These are phyloP conservation scores for Penstemon barbatus DNA, from an alignment of 257 asterid genomes.

Conservation along the genomic window DNA sequence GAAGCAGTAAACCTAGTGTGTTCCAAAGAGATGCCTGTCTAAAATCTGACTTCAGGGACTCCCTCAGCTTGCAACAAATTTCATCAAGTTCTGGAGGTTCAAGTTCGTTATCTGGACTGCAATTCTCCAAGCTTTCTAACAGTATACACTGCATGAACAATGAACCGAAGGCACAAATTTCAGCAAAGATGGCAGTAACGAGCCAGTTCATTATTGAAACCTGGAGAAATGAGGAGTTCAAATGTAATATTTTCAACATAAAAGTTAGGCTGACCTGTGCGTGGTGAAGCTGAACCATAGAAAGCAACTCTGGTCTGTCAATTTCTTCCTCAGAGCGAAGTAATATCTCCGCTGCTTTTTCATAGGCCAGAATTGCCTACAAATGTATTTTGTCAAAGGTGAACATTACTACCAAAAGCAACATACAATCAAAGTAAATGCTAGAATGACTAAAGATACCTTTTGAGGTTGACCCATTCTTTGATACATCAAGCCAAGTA, in stretches of 20 bases:
- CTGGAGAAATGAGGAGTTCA: not conserved
- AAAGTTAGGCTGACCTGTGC: conserved; percentile 64
- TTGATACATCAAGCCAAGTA: conserved; percentile 96
- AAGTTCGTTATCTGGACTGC: conserved; percentile 68
- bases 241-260: conserved; percentile 19
- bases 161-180: conserved; percentile 20
- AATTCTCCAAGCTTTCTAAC: conserved; percentile 74
- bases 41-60: conserved; percentile 71
- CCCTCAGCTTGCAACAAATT: conserved; percentile 68
- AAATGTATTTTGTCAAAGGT: conserved; percentile 23
- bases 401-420: conserved; percentile 21
- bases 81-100: conserved; percentile 81
- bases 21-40: conserved; percentile 94
- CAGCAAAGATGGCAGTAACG: conserved; percentile 21
- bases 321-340: conserved; percentile 93
- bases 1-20: conserved; percentile 77
- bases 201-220: conserved; percentile 20
- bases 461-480: conserved; percentile 97
- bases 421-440: conserved; percentile 21
- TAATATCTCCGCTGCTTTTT: conserved; percentile 89
- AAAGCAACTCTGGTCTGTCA: conserved; percentile 94
- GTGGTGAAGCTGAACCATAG: conserved; percentile 89
- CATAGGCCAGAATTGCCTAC: conserved; percentile 83
- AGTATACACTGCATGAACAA: conserved; percentile 68
- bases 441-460: conserved; percentile 47